phyloP scores from a whole-genome alignment of 1,284 basidiomycete genomes.

The Marasmius fiardii region DNA sequence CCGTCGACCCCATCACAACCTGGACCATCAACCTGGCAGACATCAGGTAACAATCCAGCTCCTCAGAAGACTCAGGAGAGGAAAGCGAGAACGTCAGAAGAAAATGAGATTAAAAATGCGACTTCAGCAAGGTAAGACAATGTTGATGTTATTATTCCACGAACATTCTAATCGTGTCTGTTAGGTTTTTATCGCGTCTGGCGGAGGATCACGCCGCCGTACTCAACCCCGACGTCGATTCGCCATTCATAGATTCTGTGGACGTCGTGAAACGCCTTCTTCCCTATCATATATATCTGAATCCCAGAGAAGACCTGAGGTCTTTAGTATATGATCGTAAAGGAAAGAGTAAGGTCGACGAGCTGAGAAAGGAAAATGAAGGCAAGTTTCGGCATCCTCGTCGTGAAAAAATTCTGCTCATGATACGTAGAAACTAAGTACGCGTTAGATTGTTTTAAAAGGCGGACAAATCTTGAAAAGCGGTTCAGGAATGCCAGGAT shows the following conservation, averaged over 20 bases:
- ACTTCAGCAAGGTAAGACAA: conserved; percentile 45
- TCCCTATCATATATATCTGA: conserved; percentile 76
- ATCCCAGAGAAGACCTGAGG: conserved; percentile 60
- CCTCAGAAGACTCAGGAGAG: conserved; percentile 25
- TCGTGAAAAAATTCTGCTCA: conserved; percentile 4
- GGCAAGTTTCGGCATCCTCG: conserved; percentile 29
- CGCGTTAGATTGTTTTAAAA: conserved; percentile 61
- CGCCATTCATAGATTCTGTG: conserved; percentile 55
- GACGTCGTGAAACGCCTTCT: conserved; percentile 66
- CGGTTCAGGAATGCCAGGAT: conserved; percentile 54
- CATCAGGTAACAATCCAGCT: conserved; percentile 9
- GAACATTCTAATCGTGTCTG: conserved; percentile 7
- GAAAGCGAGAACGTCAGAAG: conserved; percentile 41
- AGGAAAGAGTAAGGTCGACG: conserved; percentile 53
- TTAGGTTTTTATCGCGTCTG: conserved; percentile 55
- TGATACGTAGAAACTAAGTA: conserved; percentile 53
- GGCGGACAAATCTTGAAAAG: conserved; percentile 49
- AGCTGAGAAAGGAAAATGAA: conserved; percentile 49
- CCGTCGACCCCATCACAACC: conserved; percentile 22
- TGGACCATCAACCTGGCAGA: conserved; percentile 34
- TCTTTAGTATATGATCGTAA: conserved; percentile 40
- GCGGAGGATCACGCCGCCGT: conserved; percentile 58
- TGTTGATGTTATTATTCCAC: neutral
- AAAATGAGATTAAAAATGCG: conserved; percentile 40
- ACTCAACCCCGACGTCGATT: conserved; percentile 61